phyloP scores from a whole-genome alignment of 78 protist genomes.

The Dictyostelium capitatum region DNA sequence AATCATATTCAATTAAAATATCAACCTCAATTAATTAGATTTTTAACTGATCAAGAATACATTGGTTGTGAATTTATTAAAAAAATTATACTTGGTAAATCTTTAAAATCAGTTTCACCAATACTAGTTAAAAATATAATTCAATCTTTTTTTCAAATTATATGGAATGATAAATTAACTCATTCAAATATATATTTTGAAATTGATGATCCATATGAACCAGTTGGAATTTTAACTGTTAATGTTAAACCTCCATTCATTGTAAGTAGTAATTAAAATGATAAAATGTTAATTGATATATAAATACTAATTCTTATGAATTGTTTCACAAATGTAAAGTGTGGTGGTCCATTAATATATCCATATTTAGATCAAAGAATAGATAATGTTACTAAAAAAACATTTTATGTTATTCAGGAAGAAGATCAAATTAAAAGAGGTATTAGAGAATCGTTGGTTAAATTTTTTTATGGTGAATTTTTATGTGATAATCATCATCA shows the following conservation, averaged over 20 bases:
- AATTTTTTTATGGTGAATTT: neutral
- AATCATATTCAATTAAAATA: neutral
- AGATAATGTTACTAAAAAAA: neutral
- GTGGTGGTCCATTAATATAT: neutral
- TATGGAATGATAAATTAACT: conserved; percentile 11
- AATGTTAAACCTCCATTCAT: neutral
- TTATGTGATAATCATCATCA: conserved; percentile 13
- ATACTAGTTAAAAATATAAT: neutral
- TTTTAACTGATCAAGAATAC: neutral
- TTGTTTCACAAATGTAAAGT: neutral
- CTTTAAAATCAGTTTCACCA: neutral
- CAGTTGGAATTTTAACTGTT: neutral
- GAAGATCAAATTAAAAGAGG: neutral
- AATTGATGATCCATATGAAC: conserved; percentile 9
- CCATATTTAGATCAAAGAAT: neutral
- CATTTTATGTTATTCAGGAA: neutral
- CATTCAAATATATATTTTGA: conserved; percentile 7
- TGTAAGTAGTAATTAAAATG: neutral
- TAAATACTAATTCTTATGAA: neutral
- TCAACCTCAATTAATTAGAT: neutral
- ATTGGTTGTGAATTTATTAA: conserved; percentile 34
- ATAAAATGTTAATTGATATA: neutral
- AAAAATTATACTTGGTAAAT: neutral
- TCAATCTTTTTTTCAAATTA: neutral
- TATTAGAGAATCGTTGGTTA: neutral